Base-by-base conservation (phyloP, 2,329 filamentous ascomycete genomes). In the Xenoacremonium recifei region DNA sequence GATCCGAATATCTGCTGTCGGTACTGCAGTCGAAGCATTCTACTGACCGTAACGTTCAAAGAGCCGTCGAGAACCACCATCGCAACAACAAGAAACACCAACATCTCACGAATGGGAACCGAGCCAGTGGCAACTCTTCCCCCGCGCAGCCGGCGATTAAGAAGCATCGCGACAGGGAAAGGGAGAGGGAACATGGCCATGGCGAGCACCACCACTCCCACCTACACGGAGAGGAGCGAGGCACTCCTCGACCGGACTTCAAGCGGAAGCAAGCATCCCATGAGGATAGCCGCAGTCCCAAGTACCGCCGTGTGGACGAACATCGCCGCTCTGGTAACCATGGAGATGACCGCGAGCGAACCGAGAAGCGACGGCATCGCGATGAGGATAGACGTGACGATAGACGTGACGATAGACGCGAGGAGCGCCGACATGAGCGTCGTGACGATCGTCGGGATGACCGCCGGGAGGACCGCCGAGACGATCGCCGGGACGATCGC, bases 1-100 rank as follows among this genome's bases (percentile, higher is more conserved):
- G 93, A 45, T 88, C 92, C 9, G 93, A 97, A 60, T 99, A 99
- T 61, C 78, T 99, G 12, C 76, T 99, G 30, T 96, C 90, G n/a
- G 90, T 99, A 2, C 72, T 99, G 47, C 89, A 92, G 61, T 89
- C 81, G 11, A 83, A 95, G 59, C 89, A 95, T 65, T 85, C 83
- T 3, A 82, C 82, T 47, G 88, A 95, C 59, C 76, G 79, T 21
- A 80, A 80, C 16, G 87, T 86, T 4, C 90, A 88, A 63, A 84
- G 84, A 58, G 82, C 86, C 1, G 83, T 95, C 20, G 91, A 96
- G 57, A 96, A 96, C 51, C 91, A 96, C 57, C 91, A 95, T 64
- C 88, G 91, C 41, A 96, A 92, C 69, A 95, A 91, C 70, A 95
- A 95, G 71, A 92, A 95, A 59, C 67, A 7, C 5, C 7, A 71